Base-by-base conservation (phyloP, 495 filamentous ascomycete species). In the Cercophora sp. region DNA sequence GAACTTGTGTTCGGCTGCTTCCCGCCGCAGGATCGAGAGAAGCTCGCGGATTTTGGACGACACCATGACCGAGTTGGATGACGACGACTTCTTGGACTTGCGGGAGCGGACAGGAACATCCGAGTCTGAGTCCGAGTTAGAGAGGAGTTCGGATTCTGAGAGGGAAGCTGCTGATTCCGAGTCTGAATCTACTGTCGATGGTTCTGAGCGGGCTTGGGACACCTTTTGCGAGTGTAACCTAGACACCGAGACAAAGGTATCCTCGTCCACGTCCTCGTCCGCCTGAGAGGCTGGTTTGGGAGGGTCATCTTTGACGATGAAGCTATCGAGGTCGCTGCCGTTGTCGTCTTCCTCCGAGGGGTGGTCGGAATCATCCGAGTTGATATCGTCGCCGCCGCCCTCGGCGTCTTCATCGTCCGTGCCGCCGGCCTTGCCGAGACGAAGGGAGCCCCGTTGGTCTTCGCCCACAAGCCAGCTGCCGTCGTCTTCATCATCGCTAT, bases 21-120 rank as follows among this genome's bases (percentile, higher is more conserved):
- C 93, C 51, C 83, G 82, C 59, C 83, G 78, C 15, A 98, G 85
- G 56, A 97, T 85, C 55, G 77, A 70, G 67, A 96, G 79, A 20
- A 97, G 76, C 48, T 88, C 83, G 43, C 83, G 84, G 62, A 96
- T 94, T 72, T 98, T 98, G 53, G 93, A 89, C 2, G 93, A 98
- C 3, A 84, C 80, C 10, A 84, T 75, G 25, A 80, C 67, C 36
- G 70, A 67, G 25, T 67, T 71, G 27, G 62, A 56, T 11, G 25
- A 13, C 20, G 20, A 11, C 44, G 63, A 59, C 22, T 69, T 69
- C 32, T 61, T 65, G 24, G 25, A 13, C 9, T 48, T 52, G 15
- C 10, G 24, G 11, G 29, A 5, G 4, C 35, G 19, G 19, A 13
- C 5, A 10, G 35, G 1, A 20, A 19, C 18, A n/a, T 24, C 27